Evolutionary conservation across 2,329 filamentous ascomycete species (phyloP), one percentile per base, ranked within the genome.

Genomic region (Aspergillus quadrilineatus): DNA sequence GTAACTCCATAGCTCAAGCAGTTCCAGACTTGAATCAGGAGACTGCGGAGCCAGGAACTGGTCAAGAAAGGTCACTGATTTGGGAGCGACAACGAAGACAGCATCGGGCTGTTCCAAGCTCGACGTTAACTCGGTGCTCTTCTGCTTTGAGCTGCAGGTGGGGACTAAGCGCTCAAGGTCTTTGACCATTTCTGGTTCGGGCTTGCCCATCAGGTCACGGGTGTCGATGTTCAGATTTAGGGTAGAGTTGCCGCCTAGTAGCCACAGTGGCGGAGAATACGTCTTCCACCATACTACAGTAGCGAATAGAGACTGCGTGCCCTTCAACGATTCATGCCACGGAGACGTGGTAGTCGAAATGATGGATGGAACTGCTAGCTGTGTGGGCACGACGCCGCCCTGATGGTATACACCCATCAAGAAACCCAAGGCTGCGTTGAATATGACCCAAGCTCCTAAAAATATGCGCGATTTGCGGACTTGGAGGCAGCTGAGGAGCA

Each of bases 201-300:
- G 67, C 4, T 78, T 73, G 26, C 80, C 79, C 78, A 82, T 81
- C 28, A 81, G 65, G 60, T 81, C 78, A 10, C 68, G 66, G 1
- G 78, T 80, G 12, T 68, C 62, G 61, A 79, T 72, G 47, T 71
- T 59, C 45, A 79, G 70, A 46, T 71, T 60, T 39, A 64, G 41
- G 15, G 63, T 67, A 34, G 65, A 66, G 39, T 70, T 67, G 4
- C 72, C 68, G 17, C 79, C 80, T 5, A 82, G 69, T 12, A 82
- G 67, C 77, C 80, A 82, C 7, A 74, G 71, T 3, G 80, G 80
- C 2, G 80, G 80, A 7, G 78, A 77, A 61, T 82, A 82, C 3
- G 80, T 81, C 60, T 82, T 81, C 80, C 80, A 82, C 79, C 79
- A 82, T 55, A 81, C 72, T 14, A 80, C 76, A 4, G 74, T 74